Percentiles rank a stretch among this genome's conserved stretches.
Evolutionary conservation across 2,329 filamentous ascomycete species (phyloP).

Genomic region (Bipolaris cookei): DNA sequence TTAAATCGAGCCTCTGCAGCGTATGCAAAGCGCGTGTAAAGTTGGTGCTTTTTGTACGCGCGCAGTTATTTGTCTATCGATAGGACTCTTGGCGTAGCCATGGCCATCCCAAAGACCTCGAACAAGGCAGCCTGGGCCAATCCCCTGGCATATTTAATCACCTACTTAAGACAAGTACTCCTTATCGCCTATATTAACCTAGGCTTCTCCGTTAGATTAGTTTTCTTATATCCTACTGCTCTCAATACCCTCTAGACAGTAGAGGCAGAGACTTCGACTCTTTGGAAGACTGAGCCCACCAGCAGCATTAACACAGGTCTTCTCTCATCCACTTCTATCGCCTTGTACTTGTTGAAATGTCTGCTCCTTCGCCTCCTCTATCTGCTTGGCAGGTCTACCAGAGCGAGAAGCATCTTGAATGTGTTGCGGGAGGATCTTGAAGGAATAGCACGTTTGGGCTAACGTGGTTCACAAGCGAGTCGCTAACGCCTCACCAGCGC

Average conservation of each 20-base stretch:
- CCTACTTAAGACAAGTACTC: not conserved
- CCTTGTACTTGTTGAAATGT: conserved; percentile 5
- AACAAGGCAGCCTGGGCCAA: too few relatives aligned
- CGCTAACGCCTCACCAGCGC: too few relatives aligned
- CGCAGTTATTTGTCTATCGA: too few relatives aligned
- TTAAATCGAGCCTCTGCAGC: too few relatives aligned
- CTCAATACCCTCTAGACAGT: not conserved
- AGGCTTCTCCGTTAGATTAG: not conserved
- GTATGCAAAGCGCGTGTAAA: too few relatives aligned
- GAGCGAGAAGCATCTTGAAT: not conserved
- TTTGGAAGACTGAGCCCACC: not conserved
- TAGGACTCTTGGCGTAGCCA: too few relatives aligned
- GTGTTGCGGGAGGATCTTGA: not conserved
- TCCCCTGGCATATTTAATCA: too few relatives aligned
- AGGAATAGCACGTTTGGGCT: not conserved
- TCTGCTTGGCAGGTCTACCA: not conserved
- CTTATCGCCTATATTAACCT: not conserved
- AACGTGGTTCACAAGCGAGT: too few relatives aligned
- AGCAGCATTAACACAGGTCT: conserved; percentile 9
- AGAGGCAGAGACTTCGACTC: not conserved
- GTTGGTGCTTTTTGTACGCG: too few relatives aligned
- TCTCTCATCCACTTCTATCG: conserved; percentile 14
- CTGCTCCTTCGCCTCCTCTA: not conserved
- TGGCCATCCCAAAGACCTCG: too few relatives aligned
- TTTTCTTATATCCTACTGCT: not conserved